Conservation (phyloP, 2,329 filamentous ascomycete species). For the Fusarium pininemorale region DNA sequence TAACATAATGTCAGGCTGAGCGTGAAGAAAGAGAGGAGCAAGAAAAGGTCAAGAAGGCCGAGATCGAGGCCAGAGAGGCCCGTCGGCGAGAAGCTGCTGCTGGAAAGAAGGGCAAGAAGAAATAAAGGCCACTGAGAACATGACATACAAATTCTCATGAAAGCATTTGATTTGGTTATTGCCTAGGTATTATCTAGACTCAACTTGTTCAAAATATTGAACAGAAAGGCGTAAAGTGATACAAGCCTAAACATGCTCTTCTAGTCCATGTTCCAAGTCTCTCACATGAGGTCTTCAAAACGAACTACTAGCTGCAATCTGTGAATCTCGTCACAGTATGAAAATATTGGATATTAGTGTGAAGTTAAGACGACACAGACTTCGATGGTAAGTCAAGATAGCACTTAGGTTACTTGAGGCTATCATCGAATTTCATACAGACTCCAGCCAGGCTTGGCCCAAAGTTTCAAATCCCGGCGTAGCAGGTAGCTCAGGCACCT, state of each 20-base stretch:
- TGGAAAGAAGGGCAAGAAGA: slow-evolving; percentile 60
- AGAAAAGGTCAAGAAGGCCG: slow-evolving; percentile 58
- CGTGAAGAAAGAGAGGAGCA: slow-evolving; percentile 65
- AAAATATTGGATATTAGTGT: background rate
- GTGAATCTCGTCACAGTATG: too few relatives aligned
- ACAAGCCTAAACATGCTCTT: background rate
- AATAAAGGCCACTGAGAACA: slow-evolving; percentile 39
- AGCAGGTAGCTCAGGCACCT: background rate
- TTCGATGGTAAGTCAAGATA: background rate
- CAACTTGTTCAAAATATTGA: background rate
- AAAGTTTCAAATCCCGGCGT: background rate
- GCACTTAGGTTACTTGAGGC: background rate
- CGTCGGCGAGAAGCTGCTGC: slow-evolving; percentile 62
- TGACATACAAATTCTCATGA: background rate
- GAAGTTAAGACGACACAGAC: background rate
- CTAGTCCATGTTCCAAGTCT: background rate
- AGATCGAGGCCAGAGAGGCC: slow-evolving; percentile 65
- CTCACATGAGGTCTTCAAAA: background rate
- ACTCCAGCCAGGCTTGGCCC: background rate
- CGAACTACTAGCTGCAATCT: background rate
- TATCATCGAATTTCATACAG: background rate
- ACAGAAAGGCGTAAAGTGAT: background rate
- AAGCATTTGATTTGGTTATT: background rate
- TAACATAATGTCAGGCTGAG: slow-evolving; percentile 58
- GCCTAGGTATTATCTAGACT: background rate